Evolutionary conservation across 257 asterid species (phyloP).

Genomic region (Solanum etuberosum): DNA sequence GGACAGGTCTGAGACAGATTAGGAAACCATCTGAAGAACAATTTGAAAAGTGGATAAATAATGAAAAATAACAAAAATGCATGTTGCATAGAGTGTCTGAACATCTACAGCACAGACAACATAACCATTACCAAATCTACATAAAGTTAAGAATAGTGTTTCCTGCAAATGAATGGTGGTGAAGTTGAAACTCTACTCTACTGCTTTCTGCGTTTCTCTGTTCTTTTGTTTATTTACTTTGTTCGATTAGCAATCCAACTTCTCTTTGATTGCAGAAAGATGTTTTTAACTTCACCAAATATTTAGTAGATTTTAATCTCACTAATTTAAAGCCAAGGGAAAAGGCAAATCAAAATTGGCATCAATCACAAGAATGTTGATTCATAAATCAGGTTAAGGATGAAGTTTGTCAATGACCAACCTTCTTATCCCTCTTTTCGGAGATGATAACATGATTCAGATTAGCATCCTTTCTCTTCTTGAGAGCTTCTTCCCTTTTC

Average conservation of each 20-base stretch:
- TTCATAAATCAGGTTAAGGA: neutral
- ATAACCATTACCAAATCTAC: neutral
- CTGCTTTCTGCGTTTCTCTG: neutral
- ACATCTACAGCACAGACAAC: neutral
- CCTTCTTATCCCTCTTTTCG: slow-evolving; percentile 86
- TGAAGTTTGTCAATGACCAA: slow-evolving; percentile 7
- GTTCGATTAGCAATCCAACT: neutral
- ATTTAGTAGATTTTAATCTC: neutral
- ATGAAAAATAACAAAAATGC: neutral
- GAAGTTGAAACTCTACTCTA: neutral
- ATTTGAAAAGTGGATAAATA: neutral
- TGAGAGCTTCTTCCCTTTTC: slow-evolving; percentile 72
- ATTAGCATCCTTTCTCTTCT: slow-evolving; percentile 80
- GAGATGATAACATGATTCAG: slow-evolving; percentile 86
- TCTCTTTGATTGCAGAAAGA: neutral
- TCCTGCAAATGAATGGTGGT: neutral
- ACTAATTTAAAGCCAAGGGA: neutral
- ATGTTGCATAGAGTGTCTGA: neutral
- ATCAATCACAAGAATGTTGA: neutral
- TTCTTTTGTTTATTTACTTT: neutral
- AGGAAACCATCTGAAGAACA: neutral
- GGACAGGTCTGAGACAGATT: neutral
- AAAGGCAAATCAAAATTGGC: neutral
- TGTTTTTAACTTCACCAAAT: neutral
- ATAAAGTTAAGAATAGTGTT: neutral